Evolutionary conservation across 2,329 filamentous ascomycete genomes (phyloP).

Genomic region (Akanthomyces muscarius): DNA sequence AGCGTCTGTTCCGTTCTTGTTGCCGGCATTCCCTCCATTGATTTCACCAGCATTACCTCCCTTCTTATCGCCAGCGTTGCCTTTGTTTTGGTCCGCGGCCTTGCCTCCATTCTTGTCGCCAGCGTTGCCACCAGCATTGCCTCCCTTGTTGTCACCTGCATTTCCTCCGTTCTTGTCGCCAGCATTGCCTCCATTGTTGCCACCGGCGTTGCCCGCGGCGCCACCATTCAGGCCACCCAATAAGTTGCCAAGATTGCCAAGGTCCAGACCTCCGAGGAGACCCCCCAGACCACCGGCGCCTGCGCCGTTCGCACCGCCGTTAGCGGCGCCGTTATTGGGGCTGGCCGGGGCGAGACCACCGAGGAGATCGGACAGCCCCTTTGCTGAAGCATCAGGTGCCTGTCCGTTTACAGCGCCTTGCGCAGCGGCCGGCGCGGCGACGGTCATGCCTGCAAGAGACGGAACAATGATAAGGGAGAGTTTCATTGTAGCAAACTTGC

Average conservation of each 20-base stretch:
- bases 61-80: not conserved
- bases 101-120: not conserved
- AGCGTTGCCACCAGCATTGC: not conserved
- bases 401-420: not conserved
- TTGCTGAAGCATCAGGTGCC: not conserved
- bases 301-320: not conserved
- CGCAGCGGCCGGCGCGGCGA: not conserved
- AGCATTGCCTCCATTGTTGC: not conserved
- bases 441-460: slow-evolving; percentile 2
- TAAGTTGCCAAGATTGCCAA: not conserved
- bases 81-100: not conserved
- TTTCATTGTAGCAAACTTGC: not conserved
- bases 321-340: not conserved
- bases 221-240: not conserved
- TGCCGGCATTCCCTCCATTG: not conserved
- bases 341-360: not conserved
- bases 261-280: not conserved
- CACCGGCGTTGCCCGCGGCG: not conserved
- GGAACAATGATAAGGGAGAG: not conserved
- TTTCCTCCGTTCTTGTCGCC: not conserved
- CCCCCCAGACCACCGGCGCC: not conserved
- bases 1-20: not conserved
- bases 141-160: not conserved
- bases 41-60: not conserved
- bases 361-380: not conserved